These are phyloP conservation scores for Coemansia sp. DNA, from an alignment of 192 early-diverging fungal species.

Conservation along the genomic window DNA sequence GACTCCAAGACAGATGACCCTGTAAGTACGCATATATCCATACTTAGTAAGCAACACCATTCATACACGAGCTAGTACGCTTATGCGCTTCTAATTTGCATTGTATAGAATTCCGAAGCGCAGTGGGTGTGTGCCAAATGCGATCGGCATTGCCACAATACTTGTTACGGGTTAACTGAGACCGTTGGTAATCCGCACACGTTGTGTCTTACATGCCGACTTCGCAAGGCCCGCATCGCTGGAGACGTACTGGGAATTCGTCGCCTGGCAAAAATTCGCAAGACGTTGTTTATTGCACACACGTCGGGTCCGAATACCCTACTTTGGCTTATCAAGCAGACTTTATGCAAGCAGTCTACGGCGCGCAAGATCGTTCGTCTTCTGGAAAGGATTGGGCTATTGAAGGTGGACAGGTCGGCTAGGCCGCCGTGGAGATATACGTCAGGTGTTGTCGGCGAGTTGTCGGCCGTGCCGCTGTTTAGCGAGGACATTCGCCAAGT, in stretches of 20 bases:
- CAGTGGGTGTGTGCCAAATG: slow-evolving; percentile 42
- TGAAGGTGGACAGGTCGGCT: slow-evolving; percentile 17
- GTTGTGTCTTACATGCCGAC: slow-evolving; percentile 33
- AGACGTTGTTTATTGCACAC: slow-evolving; percentile 5
- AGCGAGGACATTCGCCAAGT: slow-evolving; percentile 18
- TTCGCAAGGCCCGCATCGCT: not conserved
- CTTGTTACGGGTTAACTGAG: slow-evolving; percentile 29
- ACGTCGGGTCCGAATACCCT: not conserved
- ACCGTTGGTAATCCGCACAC: not conserved
- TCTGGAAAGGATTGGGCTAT: slow-evolving; percentile 21
- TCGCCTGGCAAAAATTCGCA: slow-evolving; percentile 34
- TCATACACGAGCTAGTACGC: too few species aligned
- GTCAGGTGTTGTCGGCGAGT: not conserved
- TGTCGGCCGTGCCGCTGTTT: slow-evolving; percentile 22
- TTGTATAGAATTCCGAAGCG: not conserved
- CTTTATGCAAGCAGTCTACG: slow-evolving; percentile 13
- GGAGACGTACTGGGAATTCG: not conserved
- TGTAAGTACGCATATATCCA: not conserved
- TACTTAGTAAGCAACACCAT: not conserved
- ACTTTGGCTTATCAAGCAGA: not conserved
- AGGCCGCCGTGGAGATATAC: slow-evolving; percentile 19
- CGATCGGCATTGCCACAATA: slow-evolving; percentile 29
- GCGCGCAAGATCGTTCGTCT: not conserved
- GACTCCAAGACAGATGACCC: slow-evolving; percentile 3
- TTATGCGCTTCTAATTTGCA: not conserved